Percentiles rank a stretch among this genome's conserved stretches.
These are phyloP conservation scores for Hapsidospora chrysogenum DNA, from an alignment of 495 filamentous ascomycete genomes.

Conservation along the genomic window DNA sequence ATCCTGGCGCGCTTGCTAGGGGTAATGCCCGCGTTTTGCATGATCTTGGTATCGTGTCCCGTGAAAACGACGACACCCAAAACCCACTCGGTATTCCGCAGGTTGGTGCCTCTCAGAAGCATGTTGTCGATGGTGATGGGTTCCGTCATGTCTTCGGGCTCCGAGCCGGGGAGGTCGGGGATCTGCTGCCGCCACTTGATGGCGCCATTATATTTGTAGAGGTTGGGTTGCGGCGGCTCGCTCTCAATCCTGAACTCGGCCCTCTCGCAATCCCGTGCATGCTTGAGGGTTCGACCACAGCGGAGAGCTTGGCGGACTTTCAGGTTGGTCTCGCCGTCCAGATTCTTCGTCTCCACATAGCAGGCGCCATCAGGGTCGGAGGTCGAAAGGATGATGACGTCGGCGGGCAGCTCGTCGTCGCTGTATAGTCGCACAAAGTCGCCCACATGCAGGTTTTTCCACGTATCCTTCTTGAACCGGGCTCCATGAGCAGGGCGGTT, in stretches of 20 bases:
- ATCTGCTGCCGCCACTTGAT: constrained; percentile 73
- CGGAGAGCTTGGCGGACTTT: constrained; percentile 88
- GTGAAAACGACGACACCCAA: constrained; percentile 95
- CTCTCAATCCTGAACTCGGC: constrained; percentile 80
- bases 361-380: constrained; percentile 91
- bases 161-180: constrained; percentile 35
- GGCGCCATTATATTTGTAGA: constrained; percentile 84
- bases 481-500: constrained; percentile 28
- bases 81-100: constrained; percentile 94
- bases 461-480: constrained; percentile 78
- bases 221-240: constrained; percentile 79
- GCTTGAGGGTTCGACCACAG: constrained; percentile 66
- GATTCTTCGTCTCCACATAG: constrained; percentile 94
- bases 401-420: constrained; percentile 87
- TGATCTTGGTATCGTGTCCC: constrained; percentile 95
- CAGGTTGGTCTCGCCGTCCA: constrained; percentile 96
- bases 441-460: constrained; percentile 92
- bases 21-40: constrained; percentile 97
- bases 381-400: constrained; percentile 88
- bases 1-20: constrained; percentile 87
- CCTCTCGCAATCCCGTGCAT: constrained; percentile 81
- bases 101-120: constrained; percentile 77
- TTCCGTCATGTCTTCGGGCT: constrained; percentile 67
- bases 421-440: constrained; percentile 96
- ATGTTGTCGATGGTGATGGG: constrained; percentile 90